A percentile compares a stretch with the other conserved stretches of the same genome.
Evolutionary conservation across 345 rosid species (phyloP).

Genomic region (Bruguiera gymnorhiza): DNA sequence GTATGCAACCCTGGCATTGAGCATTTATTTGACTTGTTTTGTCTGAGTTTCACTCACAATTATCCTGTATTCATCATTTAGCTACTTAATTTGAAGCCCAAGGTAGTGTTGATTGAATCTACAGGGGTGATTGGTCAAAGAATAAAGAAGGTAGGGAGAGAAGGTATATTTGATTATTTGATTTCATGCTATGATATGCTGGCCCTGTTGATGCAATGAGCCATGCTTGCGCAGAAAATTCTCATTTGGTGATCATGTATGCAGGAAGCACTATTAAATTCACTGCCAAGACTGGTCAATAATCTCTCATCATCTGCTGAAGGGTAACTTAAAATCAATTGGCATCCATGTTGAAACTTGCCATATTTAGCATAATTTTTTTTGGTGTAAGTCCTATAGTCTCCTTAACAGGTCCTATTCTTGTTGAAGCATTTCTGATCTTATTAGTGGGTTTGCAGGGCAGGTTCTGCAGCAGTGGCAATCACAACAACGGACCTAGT

Average conservation of each 20-base stretch:
- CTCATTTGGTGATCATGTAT: constrained; percentile 21
- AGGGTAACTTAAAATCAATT: constrained; percentile 42
- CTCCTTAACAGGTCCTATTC: background rate
- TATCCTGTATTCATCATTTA: constrained; percentile 26
- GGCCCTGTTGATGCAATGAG: background rate
- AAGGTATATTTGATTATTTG: background rate
- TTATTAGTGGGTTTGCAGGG: constrained; percentile 50
- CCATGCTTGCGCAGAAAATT: background rate
- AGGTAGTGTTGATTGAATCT: constrained; percentile 78
- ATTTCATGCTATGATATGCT: constrained; percentile 3
- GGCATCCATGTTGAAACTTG: too few species aligned
- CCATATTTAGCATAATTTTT: too few species aligned
- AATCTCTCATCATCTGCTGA: constrained; percentile 55
- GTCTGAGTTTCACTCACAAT: background rate
- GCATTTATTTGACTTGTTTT: constrained; percentile 8
- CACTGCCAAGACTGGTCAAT: constrained; percentile 67
- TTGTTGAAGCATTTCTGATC: constrained; percentile 18
- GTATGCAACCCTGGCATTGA: constrained; percentile 28
- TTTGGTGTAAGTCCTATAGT: background rate
- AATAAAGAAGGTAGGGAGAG: constrained; percentile 66
- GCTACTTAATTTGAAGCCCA: constrained; percentile 59
- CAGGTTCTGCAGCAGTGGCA: constrained; percentile 92
- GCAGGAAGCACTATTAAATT: constrained; percentile 74
- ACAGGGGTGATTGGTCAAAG: constrained; percentile 94
- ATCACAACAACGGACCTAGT: constrained; percentile 95